These are phyloP conservation scores for Scheffersomyces amazonensis DNA, from an alignment of 805 yeast species.

Conservation along the genomic window DNA sequence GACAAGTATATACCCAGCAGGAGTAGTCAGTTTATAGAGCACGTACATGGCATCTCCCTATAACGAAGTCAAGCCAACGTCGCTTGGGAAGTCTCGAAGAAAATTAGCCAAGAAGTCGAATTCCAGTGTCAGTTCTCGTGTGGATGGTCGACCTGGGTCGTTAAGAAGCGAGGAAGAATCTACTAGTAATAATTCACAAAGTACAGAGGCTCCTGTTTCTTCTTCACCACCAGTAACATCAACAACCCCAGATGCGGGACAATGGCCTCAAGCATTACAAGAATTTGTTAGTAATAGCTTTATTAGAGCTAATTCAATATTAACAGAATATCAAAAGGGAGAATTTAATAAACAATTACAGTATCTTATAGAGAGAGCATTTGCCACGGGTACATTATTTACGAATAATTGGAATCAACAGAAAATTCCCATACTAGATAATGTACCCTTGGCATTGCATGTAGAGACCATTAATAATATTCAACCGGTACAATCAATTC, in stretches of 20 bases:
- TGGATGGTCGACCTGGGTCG: conserved; percentile 1
- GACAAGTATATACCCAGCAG: no score
- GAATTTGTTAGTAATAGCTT: conserved; percentile 50
- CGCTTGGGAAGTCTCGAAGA: conserved; percentile 9
- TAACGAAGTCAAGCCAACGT: conserved; percentile 22
- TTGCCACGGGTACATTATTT: conserved; percentile 40
- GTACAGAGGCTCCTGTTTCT: no score
- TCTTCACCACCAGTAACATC: no score
- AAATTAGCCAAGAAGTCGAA: neutral
- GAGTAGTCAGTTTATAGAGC: no score
- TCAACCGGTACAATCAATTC: no score
- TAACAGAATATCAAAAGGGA: conserved; percentile 31
- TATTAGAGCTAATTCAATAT: conserved; percentile 27
- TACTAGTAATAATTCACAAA: no score
- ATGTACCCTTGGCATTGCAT: conserved; percentile 4
- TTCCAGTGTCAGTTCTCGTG: neutral
- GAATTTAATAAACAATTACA: conserved; percentile 51
- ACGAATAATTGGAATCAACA: conserved; percentile 54
- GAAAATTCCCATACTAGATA: conserved; percentile 44
- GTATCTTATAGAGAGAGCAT: conserved; percentile 47
- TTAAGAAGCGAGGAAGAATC: no score
- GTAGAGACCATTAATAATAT: neutral
- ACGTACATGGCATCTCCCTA: conserved; percentile 9
- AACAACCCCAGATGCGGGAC: conserved; percentile 1
- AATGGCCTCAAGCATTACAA: conserved; percentile 58